phyloP scores from a whole-genome alignment of 2,329 filamentous ascomycete species.

The Plenodomus lindquistii region DNA sequence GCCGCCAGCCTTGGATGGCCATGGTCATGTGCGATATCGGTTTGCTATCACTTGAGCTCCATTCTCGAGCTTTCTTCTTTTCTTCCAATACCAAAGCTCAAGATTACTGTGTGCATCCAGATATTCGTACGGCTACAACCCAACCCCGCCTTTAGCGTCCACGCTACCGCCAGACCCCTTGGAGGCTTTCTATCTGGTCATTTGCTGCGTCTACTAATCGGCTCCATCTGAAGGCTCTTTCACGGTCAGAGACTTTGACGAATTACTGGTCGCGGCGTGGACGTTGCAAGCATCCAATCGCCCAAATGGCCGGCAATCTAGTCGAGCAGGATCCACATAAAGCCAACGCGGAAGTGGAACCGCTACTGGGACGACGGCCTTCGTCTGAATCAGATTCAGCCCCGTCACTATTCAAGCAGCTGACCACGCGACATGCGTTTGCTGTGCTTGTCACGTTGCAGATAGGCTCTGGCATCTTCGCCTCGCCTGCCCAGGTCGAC shows the following conservation, averaged over 20 bases:
- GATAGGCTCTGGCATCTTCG: conserved; percentile 68
- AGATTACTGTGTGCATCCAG: background rate
- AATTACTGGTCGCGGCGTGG: background rate
- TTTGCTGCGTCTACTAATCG: background rate
- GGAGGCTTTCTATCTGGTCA: background rate
- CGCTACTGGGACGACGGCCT: conserved; percentile 25
- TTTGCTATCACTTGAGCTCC: too few species aligned
- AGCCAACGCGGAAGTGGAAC: conserved; percentile 27
- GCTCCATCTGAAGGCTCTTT: background rate
- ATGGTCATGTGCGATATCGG: background rate
- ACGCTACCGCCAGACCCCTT: background rate
- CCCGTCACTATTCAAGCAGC: conserved; percentile 26
- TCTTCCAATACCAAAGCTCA: background rate
- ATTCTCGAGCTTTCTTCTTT: background rate
- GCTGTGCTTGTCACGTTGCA: conserved; percentile 66
- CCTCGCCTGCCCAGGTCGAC: conserved; percentile 65
- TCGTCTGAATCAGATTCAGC: conserved; percentile 17
- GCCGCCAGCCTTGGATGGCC: background rate
- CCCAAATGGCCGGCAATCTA: background rate
- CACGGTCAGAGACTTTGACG: background rate
- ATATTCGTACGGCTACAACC: background rate
- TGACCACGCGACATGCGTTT: conserved; percentile 51
- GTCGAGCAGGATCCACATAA: conserved; percentile 13
- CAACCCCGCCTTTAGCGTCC: background rate
- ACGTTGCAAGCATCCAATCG: background rate